These are phyloP conservation scores for Epichloe sibirici DNA, from an alignment of 2,329 filamentous ascomycete species.

Conservation along the genomic window DNA sequence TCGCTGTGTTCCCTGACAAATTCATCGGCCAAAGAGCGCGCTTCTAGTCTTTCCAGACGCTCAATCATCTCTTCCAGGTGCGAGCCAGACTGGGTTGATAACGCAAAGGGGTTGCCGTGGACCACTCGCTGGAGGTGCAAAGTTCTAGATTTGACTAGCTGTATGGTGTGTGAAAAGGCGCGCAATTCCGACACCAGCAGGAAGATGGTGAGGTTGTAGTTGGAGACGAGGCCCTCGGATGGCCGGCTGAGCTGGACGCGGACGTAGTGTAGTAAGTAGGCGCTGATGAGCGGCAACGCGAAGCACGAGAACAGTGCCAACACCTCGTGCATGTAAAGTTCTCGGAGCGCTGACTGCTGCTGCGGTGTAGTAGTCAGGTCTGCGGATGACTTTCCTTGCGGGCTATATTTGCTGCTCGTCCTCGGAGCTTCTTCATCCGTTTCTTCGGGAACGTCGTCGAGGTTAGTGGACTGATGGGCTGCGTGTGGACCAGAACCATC, in stretches of 20 bases:
- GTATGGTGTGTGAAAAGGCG: constrained; percentile 70
- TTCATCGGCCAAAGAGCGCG: constrained; percentile 25
- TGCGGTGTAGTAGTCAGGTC: constrained; percentile 9
- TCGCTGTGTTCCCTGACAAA: constrained; percentile 15
- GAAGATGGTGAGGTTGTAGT: constrained; percentile 89
- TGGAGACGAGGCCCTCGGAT: constrained; percentile 77
- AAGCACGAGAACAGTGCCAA: constrained; percentile 70
- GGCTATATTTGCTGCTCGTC: background rate
- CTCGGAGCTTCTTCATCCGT: background rate
- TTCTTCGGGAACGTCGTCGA: constrained; percentile 21
- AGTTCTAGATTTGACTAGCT: constrained; percentile 66
- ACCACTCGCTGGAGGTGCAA: constrained; percentile 70
- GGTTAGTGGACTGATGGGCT: constrained; percentile 34
- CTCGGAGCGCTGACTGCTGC: constrained; percentile 35
- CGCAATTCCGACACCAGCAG: constrained; percentile 76
- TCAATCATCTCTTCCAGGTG: constrained; percentile 46
- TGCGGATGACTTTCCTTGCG: constrained; percentile 10
- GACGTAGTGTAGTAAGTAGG: constrained; percentile 72
- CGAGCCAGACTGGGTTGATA: constrained; percentile 19
- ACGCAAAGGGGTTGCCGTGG: constrained; percentile 33
- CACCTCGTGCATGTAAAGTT: constrained; percentile 65
- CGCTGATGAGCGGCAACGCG: constrained; percentile 62
- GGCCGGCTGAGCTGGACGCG: constrained; percentile 69
- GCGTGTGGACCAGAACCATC: constrained; percentile 16
- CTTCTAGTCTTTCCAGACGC: constrained; percentile 60